Percentiles rank a stretch among this genome's conserved stretches.
Evolutionary conservation across 352 stramenopile genomes (phyloP).

Genomic region (Phytophthora podocarpi): DNA sequence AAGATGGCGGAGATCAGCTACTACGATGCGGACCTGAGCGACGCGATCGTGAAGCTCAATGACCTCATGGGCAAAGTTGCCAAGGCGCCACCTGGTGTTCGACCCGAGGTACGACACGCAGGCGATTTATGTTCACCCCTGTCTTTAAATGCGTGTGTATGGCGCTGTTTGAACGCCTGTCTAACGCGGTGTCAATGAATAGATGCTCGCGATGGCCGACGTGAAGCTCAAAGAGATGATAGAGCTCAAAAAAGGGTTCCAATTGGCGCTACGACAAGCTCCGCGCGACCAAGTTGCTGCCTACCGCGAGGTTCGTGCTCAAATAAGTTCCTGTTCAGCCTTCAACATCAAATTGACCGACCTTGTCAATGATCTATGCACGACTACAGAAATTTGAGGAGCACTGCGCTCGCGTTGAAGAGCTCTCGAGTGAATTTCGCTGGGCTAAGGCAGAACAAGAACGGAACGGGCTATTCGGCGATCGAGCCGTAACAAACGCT

Average conservation of each 20-base stretch:
- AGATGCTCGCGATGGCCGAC: slow-evolving; percentile 79
- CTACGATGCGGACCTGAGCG: slow-evolving; percentile 85
- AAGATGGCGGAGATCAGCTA: slow-evolving; percentile 88
- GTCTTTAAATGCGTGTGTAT: too few species aligned
- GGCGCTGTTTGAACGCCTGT: background rate
- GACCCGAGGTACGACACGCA: slow-evolving; percentile 60
- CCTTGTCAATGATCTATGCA: background rate
- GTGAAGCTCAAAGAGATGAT: slow-evolving; percentile 87
- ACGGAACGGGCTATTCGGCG: slow-evolving; percentile 76
- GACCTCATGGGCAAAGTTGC: slow-evolving; percentile 85
- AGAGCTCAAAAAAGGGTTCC: slow-evolving; percentile 88
- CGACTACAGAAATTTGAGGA: slow-evolving; percentile 81
- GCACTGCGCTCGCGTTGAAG: slow-evolving; percentile 76
- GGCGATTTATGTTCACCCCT: too few species aligned
- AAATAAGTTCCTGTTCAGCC: background rate
- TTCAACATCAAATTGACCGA: background rate
- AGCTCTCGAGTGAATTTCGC: slow-evolving; percentile 79
- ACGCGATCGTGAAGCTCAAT: slow-evolving; percentile 85
- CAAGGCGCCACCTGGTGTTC: slow-evolving; percentile 74
- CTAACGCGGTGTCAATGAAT: background rate
- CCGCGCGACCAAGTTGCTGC: slow-evolving; percentile 65
- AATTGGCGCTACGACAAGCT: slow-evolving; percentile 79
- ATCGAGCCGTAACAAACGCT: slow-evolving; percentile 39
- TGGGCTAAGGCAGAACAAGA: slow-evolving; percentile 84
- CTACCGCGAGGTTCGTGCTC: slow-evolving; percentile 65